Conservation (phyloP, 805 yeast genomes). For the Jamesozyma hellenica region DNA sequence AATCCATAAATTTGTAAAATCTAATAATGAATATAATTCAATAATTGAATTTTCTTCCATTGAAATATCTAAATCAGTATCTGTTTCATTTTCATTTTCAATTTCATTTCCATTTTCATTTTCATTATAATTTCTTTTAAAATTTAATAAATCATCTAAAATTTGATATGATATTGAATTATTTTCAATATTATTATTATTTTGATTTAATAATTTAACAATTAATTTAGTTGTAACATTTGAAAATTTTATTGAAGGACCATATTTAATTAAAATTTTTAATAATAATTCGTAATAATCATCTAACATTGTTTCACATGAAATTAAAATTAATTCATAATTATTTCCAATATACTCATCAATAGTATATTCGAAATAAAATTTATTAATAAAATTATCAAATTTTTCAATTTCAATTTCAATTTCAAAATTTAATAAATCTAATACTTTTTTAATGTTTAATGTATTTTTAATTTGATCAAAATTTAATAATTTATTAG, state of each 20-base stretch:
- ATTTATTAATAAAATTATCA: not conserved
- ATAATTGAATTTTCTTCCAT: constrained; percentile 6
- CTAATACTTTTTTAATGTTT: constrained; percentile 12
- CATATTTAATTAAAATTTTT: constrained; percentile 13
- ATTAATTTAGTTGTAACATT: constrained; percentile 10
- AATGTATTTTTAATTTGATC: constrained; percentile 20
- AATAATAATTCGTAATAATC: constrained; percentile 12
- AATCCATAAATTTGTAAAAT: constrained; percentile 27
- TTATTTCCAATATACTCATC: constrained; percentile 17
- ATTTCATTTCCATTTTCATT: not conserved
- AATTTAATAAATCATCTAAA: constrained; percentile 4
- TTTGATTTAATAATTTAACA: constrained; percentile 8
- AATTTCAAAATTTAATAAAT: constrained; percentile 6
- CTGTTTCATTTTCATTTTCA: not conserved
- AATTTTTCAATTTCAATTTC: constrained; percentile 4
- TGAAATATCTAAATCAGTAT: constrained; percentile 3
- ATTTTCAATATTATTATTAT: constrained; percentile 7
- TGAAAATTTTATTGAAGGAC: constrained; percentile 12
- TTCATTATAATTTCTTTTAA: not conserved
- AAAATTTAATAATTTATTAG: constrained; percentile 21
- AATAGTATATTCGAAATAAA: constrained; percentile 16
- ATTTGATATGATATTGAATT: not conserved
- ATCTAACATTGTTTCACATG: constrained; percentile 7
- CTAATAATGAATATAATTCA: constrained; percentile 13
- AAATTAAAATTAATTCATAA: constrained; percentile 11